These are phyloP conservation scores for Hawksworthiomyces lignivorus DNA, from an alignment of 2,329 filamentous ascomycete genomes.

Conservation along the genomic window DNA sequence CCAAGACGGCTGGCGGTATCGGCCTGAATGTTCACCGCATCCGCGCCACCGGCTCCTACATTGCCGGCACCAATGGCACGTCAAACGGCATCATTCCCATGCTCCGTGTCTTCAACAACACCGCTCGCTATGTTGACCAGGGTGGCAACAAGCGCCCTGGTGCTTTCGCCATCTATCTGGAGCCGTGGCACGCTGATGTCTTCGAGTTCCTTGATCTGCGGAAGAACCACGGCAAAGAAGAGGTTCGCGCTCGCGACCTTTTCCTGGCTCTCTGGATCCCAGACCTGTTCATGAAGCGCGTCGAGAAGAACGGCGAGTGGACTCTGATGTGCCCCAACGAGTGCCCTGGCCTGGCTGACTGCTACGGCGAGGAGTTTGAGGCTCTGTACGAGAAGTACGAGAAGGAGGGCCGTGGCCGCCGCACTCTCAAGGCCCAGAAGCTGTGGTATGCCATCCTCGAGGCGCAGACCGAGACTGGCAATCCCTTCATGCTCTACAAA, in stretches of 20 bases:
- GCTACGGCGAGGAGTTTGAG: conserved; percentile 96
- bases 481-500: conserved; percentile 99
- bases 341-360: conserved; percentile 87
- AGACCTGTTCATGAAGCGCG: conserved; percentile 99
- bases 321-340: conserved; percentile 98
- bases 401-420: conserved; percentile 74
- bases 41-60: conserved; percentile 94
- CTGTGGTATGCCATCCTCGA: conserved; percentile 98
- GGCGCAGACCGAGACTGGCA: conserved; percentile 96
- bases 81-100: conserved; percentile 97
- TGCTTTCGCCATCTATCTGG: conserved; percentile 96
- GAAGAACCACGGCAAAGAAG: conserved; percentile 99
- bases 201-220: conserved; percentile 96
- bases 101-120: conserved; percentile 99
- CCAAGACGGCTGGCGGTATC: conserved; percentile 97
- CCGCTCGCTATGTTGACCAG: conserved; percentile 95
- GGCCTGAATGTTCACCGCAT: conserved; percentile 95
- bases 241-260: conserved; percentile 90
- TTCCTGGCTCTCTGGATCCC: conserved; percentile 99
- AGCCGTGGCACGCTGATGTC: conserved; percentile 97
- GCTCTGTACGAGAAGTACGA: conserved; percentile 92
- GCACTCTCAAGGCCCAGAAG: conserved; percentile 95
- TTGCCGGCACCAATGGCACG: conserved; percentile 94
- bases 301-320: conserved; percentile 94
- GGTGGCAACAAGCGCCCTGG: conserved; percentile 98